Percentiles rank a stretch among this genome's conserved stretches.
phyloP scores from a whole-genome alignment of 2,329 filamentous ascomycete genomes.

The Venturia asperata region DNA sequence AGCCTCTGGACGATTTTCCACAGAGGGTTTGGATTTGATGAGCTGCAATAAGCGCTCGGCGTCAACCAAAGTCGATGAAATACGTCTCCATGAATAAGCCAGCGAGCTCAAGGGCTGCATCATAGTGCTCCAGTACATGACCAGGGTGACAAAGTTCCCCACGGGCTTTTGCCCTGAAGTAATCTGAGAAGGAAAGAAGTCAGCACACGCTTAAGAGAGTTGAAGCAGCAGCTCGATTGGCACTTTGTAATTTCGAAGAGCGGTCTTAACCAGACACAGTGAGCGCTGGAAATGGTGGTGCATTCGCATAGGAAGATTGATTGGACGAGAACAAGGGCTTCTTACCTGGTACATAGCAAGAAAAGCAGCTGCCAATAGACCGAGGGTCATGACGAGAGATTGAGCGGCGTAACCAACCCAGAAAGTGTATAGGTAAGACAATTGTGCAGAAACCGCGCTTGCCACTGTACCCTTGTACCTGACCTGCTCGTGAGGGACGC shows the following conservation, averaged over 20 bases:
- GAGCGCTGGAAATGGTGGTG: background rate
- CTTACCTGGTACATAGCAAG: slow-evolving; percentile 44
- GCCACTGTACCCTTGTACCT: slow-evolving; percentile 41
- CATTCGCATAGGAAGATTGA: background rate
- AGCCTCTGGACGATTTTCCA: slow-evolving; percentile 44
- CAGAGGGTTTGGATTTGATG: slow-evolving; percentile 50
- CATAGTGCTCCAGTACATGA: slow-evolving; percentile 54
- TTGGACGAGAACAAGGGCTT: too few species aligned
- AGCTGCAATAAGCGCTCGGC: slow-evolving; percentile 55
- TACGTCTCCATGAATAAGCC: slow-evolving; percentile 42
- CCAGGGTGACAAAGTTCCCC: slow-evolving; percentile 57
- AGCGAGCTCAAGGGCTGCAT: slow-evolving; percentile 45
- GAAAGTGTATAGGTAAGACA: slow-evolving; percentile 21
- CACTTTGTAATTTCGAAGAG: background rate
- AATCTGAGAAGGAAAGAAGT: slow-evolving; percentile 28
- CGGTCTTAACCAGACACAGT: background rate
- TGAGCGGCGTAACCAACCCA: slow-evolving; percentile 36
- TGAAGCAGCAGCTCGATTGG: background rate
- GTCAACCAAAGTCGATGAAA: slow-evolving; percentile 53
- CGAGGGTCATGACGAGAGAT: slow-evolving; percentile 42
- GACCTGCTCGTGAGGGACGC: slow-evolving; percentile 45
- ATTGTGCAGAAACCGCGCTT: slow-evolving; percentile 31
- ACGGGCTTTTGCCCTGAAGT: slow-evolving; percentile 43
- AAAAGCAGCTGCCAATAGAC: slow-evolving; percentile 43
- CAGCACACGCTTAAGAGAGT: background rate